phyloP scores from a whole-genome alignment of 2,329 filamentous ascomycete species.

The Monosporascus sp. region DNA sequence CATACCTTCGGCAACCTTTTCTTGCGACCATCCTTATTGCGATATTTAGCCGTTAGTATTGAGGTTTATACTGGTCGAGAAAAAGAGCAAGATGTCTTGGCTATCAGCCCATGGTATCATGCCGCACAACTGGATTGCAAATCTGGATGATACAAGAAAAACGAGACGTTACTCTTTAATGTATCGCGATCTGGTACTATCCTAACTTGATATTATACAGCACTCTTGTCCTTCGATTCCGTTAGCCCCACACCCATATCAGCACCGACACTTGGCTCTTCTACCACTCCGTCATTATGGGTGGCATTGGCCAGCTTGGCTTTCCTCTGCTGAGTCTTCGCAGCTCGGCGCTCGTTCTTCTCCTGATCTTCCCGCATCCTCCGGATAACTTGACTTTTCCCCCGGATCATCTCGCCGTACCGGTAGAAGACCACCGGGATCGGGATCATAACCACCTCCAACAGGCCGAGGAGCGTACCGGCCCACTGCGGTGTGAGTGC shows the following conservation, averaged over 20 bases:
- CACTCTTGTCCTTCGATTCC: slow-evolving; percentile 3
- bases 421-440: slow-evolving; percentile 76
- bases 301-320: slow-evolving; percentile 6
- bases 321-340: slow-evolving; percentile 22
- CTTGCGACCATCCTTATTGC: too few relatives aligned
- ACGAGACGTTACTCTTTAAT: too few relatives aligned
- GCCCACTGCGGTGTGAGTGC: slow-evolving; percentile 71
- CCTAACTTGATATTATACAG: neutral
- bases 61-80: too few relatives aligned
- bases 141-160: too few relatives aligned
- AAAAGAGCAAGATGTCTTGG: too few relatives aligned
- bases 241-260: neutral
- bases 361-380: slow-evolving; percentile 41
- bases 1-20: too few relatives aligned
- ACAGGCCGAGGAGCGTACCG: slow-evolving; percentile 66
- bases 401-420: slow-evolving; percentile 49
- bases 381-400: slow-evolving; percentile 43
- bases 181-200: neutral
- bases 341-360: slow-evolving; percentile 29
- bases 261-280: slow-evolving; percentile 1
- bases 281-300: neutral
- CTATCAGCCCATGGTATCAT: too few relatives aligned
- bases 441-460: slow-evolving; percentile 70
- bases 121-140: too few relatives aligned
- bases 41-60: too few relatives aligned